These are phyloP conservation scores for Pestalotiopsis sp. DNA, from an alignment of 2,329 filamentous ascomycete species.

Conservation along the genomic window DNA sequence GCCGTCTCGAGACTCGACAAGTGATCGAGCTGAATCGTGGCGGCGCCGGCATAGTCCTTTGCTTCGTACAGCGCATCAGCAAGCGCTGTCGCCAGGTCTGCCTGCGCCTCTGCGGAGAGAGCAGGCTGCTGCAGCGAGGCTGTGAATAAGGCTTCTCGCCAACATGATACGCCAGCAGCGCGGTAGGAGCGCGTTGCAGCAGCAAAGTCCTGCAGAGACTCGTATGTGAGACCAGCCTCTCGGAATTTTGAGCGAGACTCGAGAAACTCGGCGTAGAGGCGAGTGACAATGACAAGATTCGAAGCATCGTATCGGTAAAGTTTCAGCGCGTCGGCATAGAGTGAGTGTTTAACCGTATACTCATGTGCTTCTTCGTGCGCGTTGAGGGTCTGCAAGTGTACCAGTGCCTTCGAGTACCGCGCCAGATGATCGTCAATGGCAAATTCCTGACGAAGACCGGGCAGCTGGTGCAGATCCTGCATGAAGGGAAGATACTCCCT, in stretches of 20 bases:
- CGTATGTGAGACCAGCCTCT: conserved; percentile 89
- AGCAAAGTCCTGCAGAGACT: conserved; percentile 75
- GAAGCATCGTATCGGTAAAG: conserved; percentile 81
- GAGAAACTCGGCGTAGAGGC: conserved; percentile 79
- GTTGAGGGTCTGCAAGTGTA: conserved; percentile 72
- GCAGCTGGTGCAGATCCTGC: conserved; percentile 78
- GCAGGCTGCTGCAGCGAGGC: conserved; percentile 69
- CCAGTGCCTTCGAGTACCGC: conserved; percentile 75
- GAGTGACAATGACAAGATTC: conserved; percentile 69
- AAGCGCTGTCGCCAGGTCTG: conserved; percentile 71
- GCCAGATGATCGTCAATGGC: conserved; percentile 87
- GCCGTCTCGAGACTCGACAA: conserved; percentile 72
- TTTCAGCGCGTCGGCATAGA: conserved; percentile 77
- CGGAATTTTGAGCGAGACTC: conserved; percentile 75
- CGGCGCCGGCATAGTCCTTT: conserved; percentile 81
- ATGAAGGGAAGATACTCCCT: conserved; percentile 95
- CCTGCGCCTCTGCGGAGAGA: conserved; percentile 61
- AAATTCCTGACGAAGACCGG: conserved; percentile 72
- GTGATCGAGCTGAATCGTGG: conserved; percentile 80
- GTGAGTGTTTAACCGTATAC: conserved; percentile 77
- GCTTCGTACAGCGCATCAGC: conserved; percentile 80
- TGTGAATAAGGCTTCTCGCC: conserved; percentile 87
- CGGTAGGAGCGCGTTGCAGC: conserved; percentile 84
- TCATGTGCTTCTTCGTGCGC: conserved; percentile 76
- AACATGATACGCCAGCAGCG: conserved; percentile 73